A percentile compares a stretch with the other conserved stretches of the same genome.
phyloP scores from a whole-genome alignment of 139 green algal species.

The Closterium sp. region DNA sequence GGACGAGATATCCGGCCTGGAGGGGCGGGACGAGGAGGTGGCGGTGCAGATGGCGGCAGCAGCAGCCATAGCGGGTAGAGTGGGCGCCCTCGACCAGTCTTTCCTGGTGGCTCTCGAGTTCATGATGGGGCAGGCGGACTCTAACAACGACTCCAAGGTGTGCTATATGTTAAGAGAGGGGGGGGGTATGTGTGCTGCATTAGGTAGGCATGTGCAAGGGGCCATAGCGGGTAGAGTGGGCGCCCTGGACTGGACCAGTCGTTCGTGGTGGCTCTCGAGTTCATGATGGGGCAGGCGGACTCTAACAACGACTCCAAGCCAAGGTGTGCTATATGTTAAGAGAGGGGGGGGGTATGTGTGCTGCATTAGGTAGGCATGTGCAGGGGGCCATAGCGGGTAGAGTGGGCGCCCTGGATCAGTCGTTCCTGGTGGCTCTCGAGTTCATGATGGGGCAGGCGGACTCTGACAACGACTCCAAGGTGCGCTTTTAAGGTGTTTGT shows the following conservation, averaged over 20 bases:
- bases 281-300: constrained; percentile 3
- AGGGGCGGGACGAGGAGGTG: constrained; percentile 4
- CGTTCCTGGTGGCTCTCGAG: constrained; percentile 10
- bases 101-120: constrained; percentile 23
- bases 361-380: no score
- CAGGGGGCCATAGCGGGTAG: neutral
- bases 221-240: neutral
- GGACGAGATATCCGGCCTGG: neutral
- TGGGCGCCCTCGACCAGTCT: neutral
- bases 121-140: constrained; percentile 4
- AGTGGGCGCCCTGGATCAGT: neutral
- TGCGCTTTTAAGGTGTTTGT: no score
- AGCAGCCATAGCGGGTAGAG: neutral
- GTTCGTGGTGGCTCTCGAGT: constrained; percentile 13
- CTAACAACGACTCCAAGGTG: constrained; percentile 3
- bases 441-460: constrained; percentile 10
- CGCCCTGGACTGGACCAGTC: neutral
- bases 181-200: no score
- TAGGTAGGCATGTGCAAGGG: no score
- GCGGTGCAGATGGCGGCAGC: constrained; percentile 19
- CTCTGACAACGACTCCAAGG: neutral
- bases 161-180: no score
- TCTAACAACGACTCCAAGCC: neutral
- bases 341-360: no score
- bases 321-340: no score